phyloP scores from a whole-genome alignment of 106 monocot genomes.

The Amphibolis antarctica region DNA sequence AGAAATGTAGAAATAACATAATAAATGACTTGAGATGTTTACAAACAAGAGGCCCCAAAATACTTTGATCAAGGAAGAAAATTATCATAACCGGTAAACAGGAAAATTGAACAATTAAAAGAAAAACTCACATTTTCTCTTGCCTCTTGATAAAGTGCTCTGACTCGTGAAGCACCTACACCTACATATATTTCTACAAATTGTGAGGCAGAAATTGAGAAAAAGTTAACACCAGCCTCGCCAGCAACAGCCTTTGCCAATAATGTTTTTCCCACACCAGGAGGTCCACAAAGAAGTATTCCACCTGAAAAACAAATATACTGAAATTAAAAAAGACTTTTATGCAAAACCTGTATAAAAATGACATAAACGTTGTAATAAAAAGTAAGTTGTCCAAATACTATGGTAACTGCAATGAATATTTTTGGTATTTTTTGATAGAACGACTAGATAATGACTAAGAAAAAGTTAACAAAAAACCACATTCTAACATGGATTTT shows the following conservation, averaged over 20 bases:
- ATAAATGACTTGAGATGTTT: no score
- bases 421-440: no score
- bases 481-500: no score
- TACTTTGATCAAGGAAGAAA: no score
- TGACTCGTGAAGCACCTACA: conserved; percentile 90
- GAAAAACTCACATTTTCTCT: conserved; percentile 62
- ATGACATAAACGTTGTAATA: no score
- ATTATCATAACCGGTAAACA: not conserved
- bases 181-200: conserved; percentile 96
- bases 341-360: no score
- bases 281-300: conserved; percentile 87
- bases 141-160: conserved; percentile 88
- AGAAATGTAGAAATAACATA: not conserved
- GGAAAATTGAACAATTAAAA: not conserved
- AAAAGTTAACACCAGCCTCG: conserved; percentile 84
- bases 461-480: no score
- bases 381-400: no score
- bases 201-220: conserved; percentile 88
- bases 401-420: no score
- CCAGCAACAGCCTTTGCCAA: conserved; percentile 93
- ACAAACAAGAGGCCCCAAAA: no score
- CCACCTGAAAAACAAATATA: conserved; percentile 43
- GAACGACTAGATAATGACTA: no score
- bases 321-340: not conserved
- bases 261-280: conserved; percentile 87